Conservation (phyloP, 768 basidiomycete species). For the Termitomyces bulborhizus region DNA sequence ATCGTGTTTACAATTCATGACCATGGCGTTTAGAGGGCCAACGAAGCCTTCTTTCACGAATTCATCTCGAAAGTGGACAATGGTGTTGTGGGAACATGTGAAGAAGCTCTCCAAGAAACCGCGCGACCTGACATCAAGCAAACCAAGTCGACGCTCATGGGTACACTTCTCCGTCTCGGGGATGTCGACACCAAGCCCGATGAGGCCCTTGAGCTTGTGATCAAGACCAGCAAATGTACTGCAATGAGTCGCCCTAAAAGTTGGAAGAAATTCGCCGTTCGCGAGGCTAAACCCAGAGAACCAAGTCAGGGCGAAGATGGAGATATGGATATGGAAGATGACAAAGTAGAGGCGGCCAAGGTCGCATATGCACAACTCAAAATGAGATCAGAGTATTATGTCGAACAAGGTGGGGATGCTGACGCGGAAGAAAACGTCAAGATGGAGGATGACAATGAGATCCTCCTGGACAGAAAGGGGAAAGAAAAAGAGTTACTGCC, state of each 20-base stretch:
- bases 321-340: conserved; percentile 27
- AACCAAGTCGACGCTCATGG: conserved; percentile 59
- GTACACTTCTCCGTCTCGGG: conserved; percentile 72
- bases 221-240: conserved; percentile 80
- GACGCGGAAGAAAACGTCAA: conserved; percentile 36
- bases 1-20: background rate
- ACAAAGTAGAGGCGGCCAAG: conserved; percentile 25
- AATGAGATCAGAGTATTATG: conserved; percentile 51
- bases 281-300: conserved; percentile 18
- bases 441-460: conserved; percentile 29
- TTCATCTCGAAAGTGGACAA: conserved; percentile 33
- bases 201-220: conserved; percentile 68
- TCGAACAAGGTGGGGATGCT: conserved; percentile 38
- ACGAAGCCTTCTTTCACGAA: conserved; percentile 67
- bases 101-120: conserved; percentile 57
- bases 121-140: conserved; percentile 57
- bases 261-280: conserved; percentile 70
- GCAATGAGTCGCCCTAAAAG: conserved; percentile 60
- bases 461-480: conserved; percentile 18
- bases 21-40: conserved; percentile 41
- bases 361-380: conserved; percentile 35
- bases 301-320: conserved; percentile 22
- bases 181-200: conserved; percentile 58
- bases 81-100: conserved; percentile 61
- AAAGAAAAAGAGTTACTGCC: conserved; percentile 19